phyloP scores from a whole-genome alignment of 2,329 filamentous ascomycete genomes.

The Colletotrichum sp. region DNA sequence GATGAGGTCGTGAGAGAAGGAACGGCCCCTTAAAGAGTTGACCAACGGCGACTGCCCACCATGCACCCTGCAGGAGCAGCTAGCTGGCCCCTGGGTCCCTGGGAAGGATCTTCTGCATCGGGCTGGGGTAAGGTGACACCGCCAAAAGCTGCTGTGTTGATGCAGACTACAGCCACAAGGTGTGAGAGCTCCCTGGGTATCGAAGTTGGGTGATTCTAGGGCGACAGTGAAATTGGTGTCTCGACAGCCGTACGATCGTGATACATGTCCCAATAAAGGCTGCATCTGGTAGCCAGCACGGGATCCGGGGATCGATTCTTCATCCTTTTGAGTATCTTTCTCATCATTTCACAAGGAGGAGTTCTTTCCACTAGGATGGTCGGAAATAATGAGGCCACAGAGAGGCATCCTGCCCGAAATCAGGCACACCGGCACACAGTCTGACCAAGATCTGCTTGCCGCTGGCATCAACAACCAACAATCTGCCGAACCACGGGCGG shows the following conservation, averaged over 20 bases:
- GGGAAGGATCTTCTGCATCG: constrained; percentile 9
- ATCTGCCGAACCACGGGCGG: not conserved
- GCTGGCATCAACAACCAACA: not conserved
- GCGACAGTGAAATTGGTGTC: constrained; percentile 16
- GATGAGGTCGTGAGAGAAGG: not conserved
- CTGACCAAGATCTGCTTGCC: not conserved
- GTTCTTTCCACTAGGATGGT: not conserved
- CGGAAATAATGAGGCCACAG: not conserved
- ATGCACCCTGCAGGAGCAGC: not conserved
- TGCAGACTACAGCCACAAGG: not conserved
- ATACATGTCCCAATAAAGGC: not conserved
- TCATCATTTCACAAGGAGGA: not conserved
- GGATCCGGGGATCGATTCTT: not conserved
- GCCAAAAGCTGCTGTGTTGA: not conserved
- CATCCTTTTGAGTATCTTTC: not conserved
- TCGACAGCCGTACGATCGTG: not conserved
- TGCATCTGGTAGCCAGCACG: not conserved
- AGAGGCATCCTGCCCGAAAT: not conserved
- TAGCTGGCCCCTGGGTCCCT: not conserved
- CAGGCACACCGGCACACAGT: not conserved
- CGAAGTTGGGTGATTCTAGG: not conserved
- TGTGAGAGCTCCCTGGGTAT: not conserved
- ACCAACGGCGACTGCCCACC: not conserved
- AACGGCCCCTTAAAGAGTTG: not conserved
- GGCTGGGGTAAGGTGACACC: not conserved